Percentiles rank a stretch among this genome's conserved stretches.
phyloP scores from a whole-genome alignment of 306 rosid species.

The Dryas octopetala region DNA sequence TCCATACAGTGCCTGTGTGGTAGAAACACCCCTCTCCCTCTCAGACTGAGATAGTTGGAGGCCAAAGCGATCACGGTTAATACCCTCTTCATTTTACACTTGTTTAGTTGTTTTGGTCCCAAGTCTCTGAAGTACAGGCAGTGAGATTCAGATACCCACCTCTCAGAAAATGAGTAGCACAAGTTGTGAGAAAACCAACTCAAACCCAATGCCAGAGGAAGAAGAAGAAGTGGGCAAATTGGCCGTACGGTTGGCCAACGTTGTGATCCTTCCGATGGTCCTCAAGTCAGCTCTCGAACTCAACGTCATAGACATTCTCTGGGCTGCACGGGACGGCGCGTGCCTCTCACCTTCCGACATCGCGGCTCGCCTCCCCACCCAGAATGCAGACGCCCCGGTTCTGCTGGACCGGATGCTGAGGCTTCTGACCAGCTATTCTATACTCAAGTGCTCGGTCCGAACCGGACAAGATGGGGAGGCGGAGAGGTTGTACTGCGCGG shows the following conservation, averaged over 20 bases:
- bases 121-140: too few relatives aligned
- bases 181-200: neutral
- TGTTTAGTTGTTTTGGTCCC: too few relatives aligned
- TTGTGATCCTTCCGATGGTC: conserved; percentile 18
- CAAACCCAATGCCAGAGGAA: neutral
- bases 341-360: conserved; percentile 31
- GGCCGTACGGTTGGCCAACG: conserved; percentile 26
- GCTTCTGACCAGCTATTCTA: conserved; percentile 28
- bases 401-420: conserved; percentile 40
- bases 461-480: neutral
- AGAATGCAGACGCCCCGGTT: conserved; percentile 17
- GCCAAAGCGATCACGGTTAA: too few relatives aligned
- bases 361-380: conserved; percentile 23
- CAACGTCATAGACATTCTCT: conserved; percentile 28
- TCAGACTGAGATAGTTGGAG: too few relatives aligned
- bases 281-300: conserved; percentile 35
- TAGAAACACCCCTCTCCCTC: too few relatives aligned
- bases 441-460: conserved; percentile 23
- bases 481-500: conserved; percentile 26
- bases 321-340: conserved; percentile 20
- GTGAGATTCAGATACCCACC: too few relatives aligned
- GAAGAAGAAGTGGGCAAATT: conserved; percentile 25
- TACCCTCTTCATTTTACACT: too few relatives aligned
- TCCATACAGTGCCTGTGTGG: too few relatives aligned
- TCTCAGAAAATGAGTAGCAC: neutral